Percentiles rank a stretch among this genome's conserved stretches.
Evolutionary conservation across 2,329 filamentous ascomycete genomes (phyloP).

Genomic region (Fusarium verrucosum): DNA sequence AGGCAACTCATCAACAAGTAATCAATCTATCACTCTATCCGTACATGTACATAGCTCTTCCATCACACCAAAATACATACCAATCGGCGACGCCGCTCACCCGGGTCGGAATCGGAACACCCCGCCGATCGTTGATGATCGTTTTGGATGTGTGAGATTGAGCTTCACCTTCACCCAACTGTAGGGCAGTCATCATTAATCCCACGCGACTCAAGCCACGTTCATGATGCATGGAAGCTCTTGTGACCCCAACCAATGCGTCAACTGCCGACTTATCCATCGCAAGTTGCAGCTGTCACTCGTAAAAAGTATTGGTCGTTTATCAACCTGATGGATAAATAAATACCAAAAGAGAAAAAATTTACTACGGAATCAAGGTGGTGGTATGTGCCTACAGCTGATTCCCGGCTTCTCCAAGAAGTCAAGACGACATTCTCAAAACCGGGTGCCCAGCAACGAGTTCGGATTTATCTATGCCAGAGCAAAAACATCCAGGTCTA

Average conservation of each 20-base stretch:
- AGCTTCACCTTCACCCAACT: background rate
- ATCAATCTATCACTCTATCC: conserved; percentile 2
- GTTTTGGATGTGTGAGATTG: conserved; percentile 18
- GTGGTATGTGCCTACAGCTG: conserved; percentile 65
- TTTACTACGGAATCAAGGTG: background rate
- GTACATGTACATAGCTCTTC: too few species aligned
- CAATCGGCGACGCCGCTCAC: conserved; percentile 40
- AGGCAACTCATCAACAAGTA: conserved; percentile 25
- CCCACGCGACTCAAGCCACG: conserved; percentile 28
- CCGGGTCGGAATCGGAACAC: conserved; percentile 35
- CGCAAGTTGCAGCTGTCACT: background rate
- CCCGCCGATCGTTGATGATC: conserved; percentile 36
- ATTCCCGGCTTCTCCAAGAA: conserved; percentile 65
- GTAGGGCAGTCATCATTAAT: conserved; percentile 11
- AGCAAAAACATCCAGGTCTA: conserved; percentile 65
- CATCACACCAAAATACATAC: conserved; percentile 9
- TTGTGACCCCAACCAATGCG: conserved; percentile 14
- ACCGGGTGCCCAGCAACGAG: conserved; percentile 67
- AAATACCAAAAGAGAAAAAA: background rate
- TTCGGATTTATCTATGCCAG: conserved; percentile 61
- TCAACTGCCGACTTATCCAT: conserved; percentile 30
- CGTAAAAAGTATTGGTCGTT: background rate
- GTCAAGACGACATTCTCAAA: conserved; percentile 65
- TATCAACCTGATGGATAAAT: background rate
- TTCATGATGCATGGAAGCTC: conserved; percentile 12